Conservation (phyloP, 2,329 filamentous ascomycete genomes). For the Daldinia sp. region DNA sequence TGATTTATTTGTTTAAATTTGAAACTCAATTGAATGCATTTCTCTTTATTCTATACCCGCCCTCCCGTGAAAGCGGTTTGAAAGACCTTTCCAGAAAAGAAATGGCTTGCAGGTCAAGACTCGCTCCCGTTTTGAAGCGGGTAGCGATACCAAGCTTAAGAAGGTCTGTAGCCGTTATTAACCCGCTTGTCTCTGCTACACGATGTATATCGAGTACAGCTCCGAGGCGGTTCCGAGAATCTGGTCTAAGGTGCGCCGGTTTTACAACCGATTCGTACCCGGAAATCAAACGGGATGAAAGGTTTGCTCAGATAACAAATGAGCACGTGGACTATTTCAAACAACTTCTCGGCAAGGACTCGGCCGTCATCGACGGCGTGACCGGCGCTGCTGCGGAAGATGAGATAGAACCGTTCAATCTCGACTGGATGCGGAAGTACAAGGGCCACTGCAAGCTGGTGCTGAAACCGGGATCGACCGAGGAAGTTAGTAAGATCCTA, state of each 20-base stretch:
- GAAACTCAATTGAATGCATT: slow-evolving; percentile 1
- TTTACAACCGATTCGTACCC: slow-evolving; percentile 91
- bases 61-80: slow-evolving; percentile 9
- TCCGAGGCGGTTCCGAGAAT: slow-evolving; percentile 47
- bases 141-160: slow-evolving; percentile 42
- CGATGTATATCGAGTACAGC: slow-evolving; percentile 49
- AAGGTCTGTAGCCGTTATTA: slow-evolving; percentile 29
- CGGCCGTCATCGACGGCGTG: slow-evolving; percentile 86
- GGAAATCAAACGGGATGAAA: slow-evolving; percentile 80
- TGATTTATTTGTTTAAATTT: not conserved
- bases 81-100: slow-evolving; percentile 4
- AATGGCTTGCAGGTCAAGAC: slow-evolving; percentile 49
- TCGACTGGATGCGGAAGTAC: slow-evolving; percentile 99
- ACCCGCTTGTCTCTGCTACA: slow-evolving; percentile 19
- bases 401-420: slow-evolving; percentile 92
- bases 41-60: not conserved
- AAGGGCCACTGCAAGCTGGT: slow-evolving; percentile 89
- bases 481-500: slow-evolving; percentile 90
- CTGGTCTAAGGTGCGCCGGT: slow-evolving; percentile 62
- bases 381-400: slow-evolving; percentile 75
- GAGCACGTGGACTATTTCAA: slow-evolving; percentile 89
- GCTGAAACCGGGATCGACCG: slow-evolving; percentile 83
- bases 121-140: slow-evolving; percentile 48
- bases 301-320: slow-evolving; percentile 77
- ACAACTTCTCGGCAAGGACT: slow-evolving; percentile 79